Evolutionary conservation across 139 green algal genomes (phyloP), one percentile per base, ranked within the genome.

Genomic region (Limnomonas spitsbergensis): DNA sequence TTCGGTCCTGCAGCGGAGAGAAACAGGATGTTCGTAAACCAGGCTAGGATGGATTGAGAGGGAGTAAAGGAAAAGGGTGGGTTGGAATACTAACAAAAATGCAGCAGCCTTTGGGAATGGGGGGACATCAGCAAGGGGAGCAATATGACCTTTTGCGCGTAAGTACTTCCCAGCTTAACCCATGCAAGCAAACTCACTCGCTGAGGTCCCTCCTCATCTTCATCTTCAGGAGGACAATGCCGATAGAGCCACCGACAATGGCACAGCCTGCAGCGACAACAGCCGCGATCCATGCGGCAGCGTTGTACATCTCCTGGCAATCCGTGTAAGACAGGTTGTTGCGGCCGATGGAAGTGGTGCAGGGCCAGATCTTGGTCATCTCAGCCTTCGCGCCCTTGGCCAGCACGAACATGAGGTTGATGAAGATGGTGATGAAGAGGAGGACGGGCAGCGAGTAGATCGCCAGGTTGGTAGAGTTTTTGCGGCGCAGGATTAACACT

Each of bases 331-430:
- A 34, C 42, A 78, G 47, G 40, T 32, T n/a, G 20, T 66, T 27
- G 26, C 29, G 29, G 38, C 69, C 69, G 26, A 9, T 66, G 7
- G 32, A 38, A 7, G 31, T 56, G 20, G 3, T 66, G 69, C 69
- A 76, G 6, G 69, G 69, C 38, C 39, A 76, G 14, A 3, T 56
- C 26, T 35, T 35, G 3, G 31, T n/a, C 38, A 76, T 56, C 7
- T 36, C 4, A 3, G 3, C 2, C 69, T 56, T 66, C 4, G 69
- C 69, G 36, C 69, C 69, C 69, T 80, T 84, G 66, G 66, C 47
- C 2, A 87, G 76, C 34, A 87, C 82, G 35, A 87, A 81, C 14
- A 86, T 70, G 35, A 77, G 36, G 72, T 82, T 83, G 42, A 87
- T 79, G 66, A 84, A 87, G 35, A 84, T 24, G 40, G 83, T 84